Conservation (phyloP, 371 early-diverging fungal genomes). For the Mortierella sp. region DNA sequence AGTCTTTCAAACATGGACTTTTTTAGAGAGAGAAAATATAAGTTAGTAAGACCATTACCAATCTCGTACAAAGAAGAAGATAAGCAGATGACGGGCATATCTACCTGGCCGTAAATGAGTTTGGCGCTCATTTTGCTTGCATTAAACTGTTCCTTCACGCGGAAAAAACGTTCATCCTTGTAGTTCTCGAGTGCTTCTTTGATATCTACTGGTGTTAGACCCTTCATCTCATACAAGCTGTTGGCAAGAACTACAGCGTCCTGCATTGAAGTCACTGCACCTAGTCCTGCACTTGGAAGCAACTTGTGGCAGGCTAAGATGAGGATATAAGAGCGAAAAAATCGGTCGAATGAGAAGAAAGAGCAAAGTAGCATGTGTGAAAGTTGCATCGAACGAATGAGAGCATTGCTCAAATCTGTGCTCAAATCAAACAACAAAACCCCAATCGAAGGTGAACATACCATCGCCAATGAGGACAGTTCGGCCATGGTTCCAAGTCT, state of each 20-base stretch:
- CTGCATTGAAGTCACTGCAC: conserved; percentile 20
- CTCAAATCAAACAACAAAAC: too few relatives aligned
- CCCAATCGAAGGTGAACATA: background rate
- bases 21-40: background rate
- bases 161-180: background rate
- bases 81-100: too few relatives aligned
- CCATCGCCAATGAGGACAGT: conserved; percentile 22
- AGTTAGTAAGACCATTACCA: too few relatives aligned
- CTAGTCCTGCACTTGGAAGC: background rate
- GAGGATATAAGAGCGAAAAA: too few relatives aligned
- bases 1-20: background rate
- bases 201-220: background rate
- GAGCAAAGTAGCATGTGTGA: background rate
- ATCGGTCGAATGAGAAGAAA: too few relatives aligned
- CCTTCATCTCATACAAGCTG: conserved; percentile 6
- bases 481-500: conserved; percentile 24
- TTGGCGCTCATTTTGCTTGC: too few relatives aligned
- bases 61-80: too few relatives aligned
- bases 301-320: background rate
- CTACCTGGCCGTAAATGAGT: too few relatives aligned
- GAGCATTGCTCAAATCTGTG: too few relatives aligned
- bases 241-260: conserved; percentile 15
- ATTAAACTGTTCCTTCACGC: conserved; percentile 4
- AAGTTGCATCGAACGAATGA: too few relatives aligned
- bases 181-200: background rate